Base-by-base conservation (phyloP, 495 filamentous ascomycete species). In the Astrocystis sublimbata region DNA sequence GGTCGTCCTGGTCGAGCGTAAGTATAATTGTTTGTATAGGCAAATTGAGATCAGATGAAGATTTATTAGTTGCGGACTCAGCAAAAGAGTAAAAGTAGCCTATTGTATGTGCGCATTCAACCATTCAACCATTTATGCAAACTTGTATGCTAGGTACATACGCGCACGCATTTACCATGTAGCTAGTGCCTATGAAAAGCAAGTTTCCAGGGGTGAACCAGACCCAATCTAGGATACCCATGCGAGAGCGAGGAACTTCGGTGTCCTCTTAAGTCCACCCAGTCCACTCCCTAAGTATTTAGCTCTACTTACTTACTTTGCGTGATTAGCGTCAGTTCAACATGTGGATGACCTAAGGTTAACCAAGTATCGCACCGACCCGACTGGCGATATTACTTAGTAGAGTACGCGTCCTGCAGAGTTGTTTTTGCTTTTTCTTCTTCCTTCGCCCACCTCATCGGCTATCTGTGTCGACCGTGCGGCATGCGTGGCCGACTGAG, bases 401-500 rank as follows among this genome's bases (percentile, higher is more conserved):
- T 42, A 42, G 28, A 28, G 12, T 56, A 23, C n/a, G n/a, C n/a
- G n/a, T n/a, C n/a, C n/a, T n/a, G n/a, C n/a, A 28, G 5, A 28
- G n/a, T 30, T 4, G 7, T 21, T 12, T 12, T 40, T 38, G 4
- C 2, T 15, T 2, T 6, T 38, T 38, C 33, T 10, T 19, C 31
- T 23, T n/a, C 36, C n/a, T 30, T 31, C n/a, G 3, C 4, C 3
- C 30, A 28, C 40, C 54, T 23, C 40, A 23, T 57, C 56, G 42
- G 56, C 42, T 50, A 52, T 60, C 46, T 60, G 21, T 38, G 23
- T 53, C 33, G 47, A 26, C 47, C 38, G 36, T 50, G 47, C 58
- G 36, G 58, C 53, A 26, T 50, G 58, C 38, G 49, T 43, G 58
- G 58, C 36, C 46, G 30, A 42, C 30, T 31, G 28, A 61, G 58